These are phyloP conservation scores for Alternaria solani DNA, from an alignment of 2,329 filamentous ascomycete genomes.

Conservation along the genomic window DNA sequence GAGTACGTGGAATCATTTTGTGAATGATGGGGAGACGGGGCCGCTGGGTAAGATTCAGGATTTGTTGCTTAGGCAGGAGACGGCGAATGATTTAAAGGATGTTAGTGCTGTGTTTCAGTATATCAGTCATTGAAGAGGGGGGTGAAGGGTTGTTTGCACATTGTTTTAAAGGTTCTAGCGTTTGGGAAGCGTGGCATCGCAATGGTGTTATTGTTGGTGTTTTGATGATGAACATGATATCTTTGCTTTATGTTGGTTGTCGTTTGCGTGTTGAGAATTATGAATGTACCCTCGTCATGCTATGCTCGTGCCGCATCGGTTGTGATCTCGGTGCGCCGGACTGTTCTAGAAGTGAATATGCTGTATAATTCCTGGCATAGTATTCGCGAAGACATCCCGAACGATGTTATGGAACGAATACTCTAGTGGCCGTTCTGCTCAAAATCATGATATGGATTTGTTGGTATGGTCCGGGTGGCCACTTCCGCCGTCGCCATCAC, in stretches of 20 bases:
- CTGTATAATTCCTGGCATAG: no score
- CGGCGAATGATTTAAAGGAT: slow-evolving; percentile 67
- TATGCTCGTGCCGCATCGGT: no score
- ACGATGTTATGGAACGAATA: no score
- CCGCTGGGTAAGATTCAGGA: slow-evolving; percentile 87
- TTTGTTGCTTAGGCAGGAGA: slow-evolving; percentile 86
- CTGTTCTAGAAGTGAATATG: no score
- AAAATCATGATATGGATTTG: no score
- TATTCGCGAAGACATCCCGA: no score
- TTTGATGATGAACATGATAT: neutral
- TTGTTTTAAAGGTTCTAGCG: neutral
- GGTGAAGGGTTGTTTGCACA: slow-evolving; percentile 2
- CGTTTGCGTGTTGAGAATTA: no score
- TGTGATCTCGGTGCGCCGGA: no score
- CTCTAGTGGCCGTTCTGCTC: no score
- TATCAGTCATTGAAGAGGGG: slow-evolving; percentile 76
- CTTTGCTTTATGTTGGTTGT: neutral
- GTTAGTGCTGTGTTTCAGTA: slow-evolving; percentile 98
- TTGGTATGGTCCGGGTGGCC: no score
- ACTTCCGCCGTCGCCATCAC: slow-evolving; percentile 62
- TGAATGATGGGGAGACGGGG: slow-evolving; percentile 73
- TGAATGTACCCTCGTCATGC: no score
- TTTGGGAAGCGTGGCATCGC: slow-evolving; percentile 6
- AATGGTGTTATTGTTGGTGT: neutral
- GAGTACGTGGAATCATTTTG: slow-evolving; percentile 99